Evolutionary conservation across 305 asterid species (phyloP).

Genomic region (Solanum hybrid): DNA sequence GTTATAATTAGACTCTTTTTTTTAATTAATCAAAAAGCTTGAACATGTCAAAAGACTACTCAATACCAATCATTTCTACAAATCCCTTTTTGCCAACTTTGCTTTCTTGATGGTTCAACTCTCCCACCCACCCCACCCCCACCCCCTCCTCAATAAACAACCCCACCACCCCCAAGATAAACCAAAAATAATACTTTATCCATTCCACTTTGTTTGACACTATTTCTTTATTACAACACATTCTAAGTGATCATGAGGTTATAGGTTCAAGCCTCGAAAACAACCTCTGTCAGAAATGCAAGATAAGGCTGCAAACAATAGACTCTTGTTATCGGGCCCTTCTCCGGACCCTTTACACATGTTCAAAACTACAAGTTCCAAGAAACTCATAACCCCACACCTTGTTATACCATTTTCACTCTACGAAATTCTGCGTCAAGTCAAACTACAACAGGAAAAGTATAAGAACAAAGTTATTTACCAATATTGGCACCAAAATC

Average conservation of each 20-base stretch:
- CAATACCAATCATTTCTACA: neutral
- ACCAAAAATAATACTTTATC: neutral
- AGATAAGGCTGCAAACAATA: too few relatives aligned
- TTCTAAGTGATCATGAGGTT: neutral
- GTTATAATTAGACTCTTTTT: neutral
- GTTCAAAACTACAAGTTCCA: neutral
- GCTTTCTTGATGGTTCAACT: neutral
- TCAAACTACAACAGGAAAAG: neutral
- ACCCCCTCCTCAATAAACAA: neutral
- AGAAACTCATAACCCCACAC: neutral
- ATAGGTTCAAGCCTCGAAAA: neutral
- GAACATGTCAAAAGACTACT: neutral
- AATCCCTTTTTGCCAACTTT: neutral
- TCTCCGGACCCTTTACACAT: neutral
- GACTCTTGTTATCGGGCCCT: neutral
- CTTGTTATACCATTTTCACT: neutral
- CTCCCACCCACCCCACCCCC: neutral
- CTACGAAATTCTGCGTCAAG: neutral
- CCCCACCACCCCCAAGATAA: neutral
- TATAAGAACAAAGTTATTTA: constrained; percentile 6
- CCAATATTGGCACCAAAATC: constrained; percentile 98
- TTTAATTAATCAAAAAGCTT: neutral
- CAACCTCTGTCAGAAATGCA: neutral
- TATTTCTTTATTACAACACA: neutral
- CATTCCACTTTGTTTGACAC: neutral